Evolutionary conservation across 2,329 filamentous ascomycete genomes (phyloP), one percentile per base, ranked within the genome.

Genomic region (Botrytis aclada): DNA sequence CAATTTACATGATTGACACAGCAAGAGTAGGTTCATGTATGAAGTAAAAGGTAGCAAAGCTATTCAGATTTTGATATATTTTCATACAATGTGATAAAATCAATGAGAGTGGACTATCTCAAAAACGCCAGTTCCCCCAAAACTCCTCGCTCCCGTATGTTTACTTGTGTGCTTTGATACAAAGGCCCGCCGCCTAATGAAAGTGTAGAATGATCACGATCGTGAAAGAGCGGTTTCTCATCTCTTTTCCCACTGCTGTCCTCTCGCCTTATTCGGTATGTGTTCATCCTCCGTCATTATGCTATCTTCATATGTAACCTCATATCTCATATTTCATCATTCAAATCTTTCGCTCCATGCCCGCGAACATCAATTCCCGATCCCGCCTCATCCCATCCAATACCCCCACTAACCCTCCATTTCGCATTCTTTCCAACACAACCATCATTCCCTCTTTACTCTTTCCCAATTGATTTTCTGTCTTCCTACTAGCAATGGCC

Each of bases 361-460:
- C 65, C 20, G 72, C 72, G 72, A 77, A 78, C 7, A 73, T 73
- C 61, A 75, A 74, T 69, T 80, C 78, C 69, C 86, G 84, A 78
- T 92, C 90, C 77, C 85, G 83, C 69, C 89, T 84, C 90, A 92
- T 92, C 41, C 89, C 90, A 76, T 92, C 90, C 43, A 93, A 82
- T n/a, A 92, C 91, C 34, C 83, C 90, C 25, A 92, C 89, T 29
- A 93, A 83, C 0, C 91, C 91, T 56, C 90, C 90, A 73, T 85
- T 84, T 71, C 91, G 84, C 79, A 93, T 81, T 65, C 93, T 86
- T 82, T 94, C 92, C 34, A 96, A 85, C 14, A 96, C 93, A 54
- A 95, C 88, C 72, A 88, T 90, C 93, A 96, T 95, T 66, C 93
- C 93, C 81, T 95, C 92, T 67, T 92, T 89, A 77, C 92, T 93